Percentiles rank a stretch among this genome's conserved stretches.
Conservation (phyloP, 2,329 filamentous ascomycete genomes). For the Lasiodiplodia gonubiensis region DNA sequence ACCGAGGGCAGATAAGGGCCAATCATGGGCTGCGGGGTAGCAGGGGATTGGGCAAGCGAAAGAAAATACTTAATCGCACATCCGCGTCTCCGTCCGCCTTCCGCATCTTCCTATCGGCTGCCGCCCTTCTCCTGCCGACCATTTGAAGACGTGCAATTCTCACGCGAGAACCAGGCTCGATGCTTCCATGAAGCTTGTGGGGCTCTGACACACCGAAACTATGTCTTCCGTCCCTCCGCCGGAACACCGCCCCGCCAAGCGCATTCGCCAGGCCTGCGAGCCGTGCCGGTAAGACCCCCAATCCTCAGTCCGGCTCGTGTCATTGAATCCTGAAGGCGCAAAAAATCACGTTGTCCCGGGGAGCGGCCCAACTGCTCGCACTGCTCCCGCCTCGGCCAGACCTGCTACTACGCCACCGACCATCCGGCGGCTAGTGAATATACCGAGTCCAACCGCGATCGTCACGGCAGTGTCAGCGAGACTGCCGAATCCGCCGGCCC, state of each 20-base stretch:
- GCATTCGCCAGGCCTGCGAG: slow-evolving; percentile 42
- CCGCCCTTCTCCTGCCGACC: not conserved
- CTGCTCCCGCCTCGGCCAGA: slow-evolving; percentile 56
- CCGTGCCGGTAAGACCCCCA: slow-evolving; percentile 42
- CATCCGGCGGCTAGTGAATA: slow-evolving; percentile 42
- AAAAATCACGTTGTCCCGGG: slow-evolving; percentile 59
- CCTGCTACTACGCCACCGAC: slow-evolving; percentile 41
- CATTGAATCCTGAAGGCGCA: slow-evolving; percentile 46
- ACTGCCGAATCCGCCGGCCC: not conserved
- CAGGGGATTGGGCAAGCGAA: not conserved
- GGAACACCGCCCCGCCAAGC: slow-evolving; percentile 23
- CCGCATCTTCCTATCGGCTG: slow-evolving; percentile 7
- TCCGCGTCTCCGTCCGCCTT: slow-evolving; percentile 17
- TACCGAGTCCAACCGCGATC: slow-evolving; percentile 1
- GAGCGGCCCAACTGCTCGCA: slow-evolving; percentile 58
- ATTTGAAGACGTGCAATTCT: slow-evolving; percentile 8
- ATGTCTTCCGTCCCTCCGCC: slow-evolving; percentile 21
- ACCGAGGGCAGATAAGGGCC: not conserved
- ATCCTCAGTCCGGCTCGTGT: not conserved
- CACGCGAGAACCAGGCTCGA: slow-evolving; percentile 1
- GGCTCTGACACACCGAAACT: slow-evolving; percentile 8
- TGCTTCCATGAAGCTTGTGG: not conserved
- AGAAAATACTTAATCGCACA: slow-evolving; percentile 13
- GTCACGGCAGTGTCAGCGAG: slow-evolving; percentile 4
- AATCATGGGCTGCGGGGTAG: slow-evolving; percentile 3